phyloP scores from a whole-genome alignment of 768 basidiomycete genomes.

The Cystobasidium ongulense region DNA sequence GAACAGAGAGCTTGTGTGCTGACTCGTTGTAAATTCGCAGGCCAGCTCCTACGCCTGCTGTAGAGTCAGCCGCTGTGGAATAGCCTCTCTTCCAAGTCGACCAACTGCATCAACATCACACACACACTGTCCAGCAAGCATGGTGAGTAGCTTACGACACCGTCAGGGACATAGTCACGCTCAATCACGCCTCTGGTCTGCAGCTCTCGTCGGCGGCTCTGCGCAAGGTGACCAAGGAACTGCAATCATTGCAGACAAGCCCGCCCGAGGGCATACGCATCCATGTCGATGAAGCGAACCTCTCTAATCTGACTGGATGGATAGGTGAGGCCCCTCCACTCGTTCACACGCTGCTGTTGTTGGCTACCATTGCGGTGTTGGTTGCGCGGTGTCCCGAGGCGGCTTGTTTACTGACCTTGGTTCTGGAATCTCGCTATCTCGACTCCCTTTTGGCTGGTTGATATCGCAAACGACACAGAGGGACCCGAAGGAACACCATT shows the following conservation, averaged over 20 bases:
- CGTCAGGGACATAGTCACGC: no score
- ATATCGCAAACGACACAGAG: neutral
- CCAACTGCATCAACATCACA: neutral
- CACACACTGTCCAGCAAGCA: neutral
- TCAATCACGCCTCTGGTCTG: neutral
- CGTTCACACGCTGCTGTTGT: neutral
- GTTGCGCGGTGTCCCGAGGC: no score
- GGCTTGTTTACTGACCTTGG: neutral
- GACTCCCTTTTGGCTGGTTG: neutral
- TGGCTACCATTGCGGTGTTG: neutral
- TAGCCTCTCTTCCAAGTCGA: neutral
- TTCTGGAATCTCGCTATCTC: neutral
- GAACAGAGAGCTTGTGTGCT: no score
- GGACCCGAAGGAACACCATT: conserved; percentile 59
- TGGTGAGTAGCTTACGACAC: neutral
- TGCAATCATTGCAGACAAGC: conserved; percentile 16
- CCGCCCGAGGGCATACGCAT: conserved; percentile 31
- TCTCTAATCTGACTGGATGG: conserved; percentile 29
- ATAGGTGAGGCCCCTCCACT: conserved; percentile 3
- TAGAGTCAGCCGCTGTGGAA: no score
- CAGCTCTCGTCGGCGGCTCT: conserved; percentile 4
- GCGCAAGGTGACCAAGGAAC: conserved; percentile 19
- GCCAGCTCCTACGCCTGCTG: no score
- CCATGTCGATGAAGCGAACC: conserved; percentile 20
- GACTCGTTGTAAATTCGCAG: no score